A percentile compares a stretch with the other conserved stretches of the same genome.
Conservation (phyloP, 768 basidiomycete species). For the Termitomyces sp. region DNA sequence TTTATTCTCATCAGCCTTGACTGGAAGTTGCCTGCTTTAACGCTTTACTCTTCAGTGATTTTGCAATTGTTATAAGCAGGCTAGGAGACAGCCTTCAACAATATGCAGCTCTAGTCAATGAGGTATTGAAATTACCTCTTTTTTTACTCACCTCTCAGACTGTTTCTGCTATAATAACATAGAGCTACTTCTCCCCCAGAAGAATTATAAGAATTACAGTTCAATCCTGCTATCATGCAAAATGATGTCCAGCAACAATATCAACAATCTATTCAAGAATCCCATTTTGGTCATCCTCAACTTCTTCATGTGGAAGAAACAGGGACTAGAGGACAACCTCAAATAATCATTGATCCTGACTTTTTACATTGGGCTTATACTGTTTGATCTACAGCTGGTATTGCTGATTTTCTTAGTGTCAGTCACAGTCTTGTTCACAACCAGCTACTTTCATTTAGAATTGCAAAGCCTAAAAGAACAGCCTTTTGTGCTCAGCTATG, state of each 20-base stretch:
- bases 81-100: constrained; percentile 9
- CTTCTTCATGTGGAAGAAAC: not conserved
- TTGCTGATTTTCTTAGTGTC: no score
- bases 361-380: constrained; percentile 5
- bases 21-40: no score
- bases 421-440: not conserved
- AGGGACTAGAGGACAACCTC: not conserved
- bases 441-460: no score
- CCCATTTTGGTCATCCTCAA: no score
- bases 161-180: not conserved
- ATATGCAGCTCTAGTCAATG: constrained; percentile 4
- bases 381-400: not conserved
- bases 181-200: not conserved
- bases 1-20: no score
- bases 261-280: no score
- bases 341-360: constrained; percentile 3
- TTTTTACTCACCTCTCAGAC: not conserved
- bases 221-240: constrained; percentile 8
- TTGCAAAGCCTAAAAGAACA: no score
- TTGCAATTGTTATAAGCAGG: constrained; percentile 3
- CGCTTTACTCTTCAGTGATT: no score
- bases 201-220: not conserved
- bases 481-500: no score
- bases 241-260: no score
- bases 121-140: constrained; percentile 1